Conservation (phyloP, 192 early-diverging fungal genomes). For the Mycoemilia scoparia region DNA sequence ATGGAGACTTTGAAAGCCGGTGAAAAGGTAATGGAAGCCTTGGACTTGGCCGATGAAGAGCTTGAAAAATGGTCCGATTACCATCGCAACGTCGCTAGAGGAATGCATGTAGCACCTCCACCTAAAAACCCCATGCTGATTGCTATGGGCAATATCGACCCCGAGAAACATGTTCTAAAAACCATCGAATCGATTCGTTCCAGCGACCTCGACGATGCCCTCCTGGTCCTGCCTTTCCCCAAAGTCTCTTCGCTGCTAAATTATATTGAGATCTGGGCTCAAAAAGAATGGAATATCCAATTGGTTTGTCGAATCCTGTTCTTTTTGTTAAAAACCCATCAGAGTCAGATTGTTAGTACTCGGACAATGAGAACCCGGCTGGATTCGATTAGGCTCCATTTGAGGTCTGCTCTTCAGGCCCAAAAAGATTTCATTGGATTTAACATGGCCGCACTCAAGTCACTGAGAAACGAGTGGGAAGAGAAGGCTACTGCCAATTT, state of each 20-base stretch:
- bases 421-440: constrained; percentile 76
- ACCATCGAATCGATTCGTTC: constrained; percentile 61
- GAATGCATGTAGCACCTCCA: constrained; percentile 16
- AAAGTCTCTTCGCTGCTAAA: constrained; percentile 60
- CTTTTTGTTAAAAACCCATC: constrained; percentile 70
- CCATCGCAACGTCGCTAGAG: constrained; percentile 25
- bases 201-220: constrained; percentile 72
- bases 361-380: constrained; percentile 59
- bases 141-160: constrained; percentile 37
- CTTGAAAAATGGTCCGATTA: constrained; percentile 44
- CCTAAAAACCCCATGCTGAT: constrained; percentile 41
- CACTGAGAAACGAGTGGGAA: constrained; percentile 61
- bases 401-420: constrained; percentile 40
- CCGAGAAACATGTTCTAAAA: constrained; percentile 67
- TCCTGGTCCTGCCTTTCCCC: constrained; percentile 73
- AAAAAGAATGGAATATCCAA: constrained; percentile 59
- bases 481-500: constrained; percentile 49
- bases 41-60: constrained; percentile 79
- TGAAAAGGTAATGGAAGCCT: constrained; percentile 81
- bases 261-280: constrained; percentile 66
- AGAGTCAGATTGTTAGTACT: constrained; percentile 74
- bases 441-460: constrained; percentile 68
- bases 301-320: constrained; percentile 70
- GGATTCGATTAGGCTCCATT: constrained; percentile 43
- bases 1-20: constrained; percentile 92